These are phyloP conservation scores for Hymenoscyphus fraxineus DNA, from an alignment of 2,329 filamentous ascomycete species.

Conservation along the genomic window DNA sequence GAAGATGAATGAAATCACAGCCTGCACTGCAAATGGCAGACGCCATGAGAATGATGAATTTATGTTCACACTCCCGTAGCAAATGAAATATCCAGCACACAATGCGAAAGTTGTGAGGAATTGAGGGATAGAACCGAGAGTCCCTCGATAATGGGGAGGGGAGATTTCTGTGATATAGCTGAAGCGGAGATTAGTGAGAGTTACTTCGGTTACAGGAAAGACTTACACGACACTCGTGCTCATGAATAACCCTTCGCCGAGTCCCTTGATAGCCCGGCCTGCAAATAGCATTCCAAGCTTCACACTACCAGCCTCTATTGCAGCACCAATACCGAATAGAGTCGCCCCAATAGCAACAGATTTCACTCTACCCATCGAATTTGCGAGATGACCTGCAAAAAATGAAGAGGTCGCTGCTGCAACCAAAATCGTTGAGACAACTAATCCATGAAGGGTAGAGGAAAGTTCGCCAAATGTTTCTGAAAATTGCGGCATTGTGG, in stretches of 20 bases:
- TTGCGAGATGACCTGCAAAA: slow-evolving; percentile 52
- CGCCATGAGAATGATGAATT: slow-evolving; percentile 51
- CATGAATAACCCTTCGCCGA: slow-evolving; percentile 57
- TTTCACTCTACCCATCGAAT: slow-evolving; percentile 47
- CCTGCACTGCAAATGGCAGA: slow-evolving; percentile 50
- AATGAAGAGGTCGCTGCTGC: slow-evolving; percentile 55
- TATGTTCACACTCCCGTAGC: slow-evolving; percentile 51
- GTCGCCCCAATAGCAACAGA: slow-evolving; percentile 48
- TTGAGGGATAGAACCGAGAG: slow-evolving; percentile 50
- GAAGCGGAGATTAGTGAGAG: neutral
- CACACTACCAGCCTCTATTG: slow-evolving; percentile 47
- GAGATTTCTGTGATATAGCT: slow-evolving; percentile 59
- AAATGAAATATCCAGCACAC: slow-evolving; percentile 55
- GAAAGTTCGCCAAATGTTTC: slow-evolving; percentile 46
- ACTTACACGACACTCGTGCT: slow-evolving; percentile 50
- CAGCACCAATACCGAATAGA: slow-evolving; percentile 50
- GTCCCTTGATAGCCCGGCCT: slow-evolving; percentile 52
- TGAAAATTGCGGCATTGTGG: slow-evolving; percentile 45
- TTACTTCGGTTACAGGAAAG: neutral
- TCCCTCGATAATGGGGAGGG: slow-evolving; percentile 46
- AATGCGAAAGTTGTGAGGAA: slow-evolving; percentile 49
- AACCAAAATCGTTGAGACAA: slow-evolving; percentile 57
- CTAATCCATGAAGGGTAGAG: slow-evolving; percentile 51
- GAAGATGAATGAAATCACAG: slow-evolving; percentile 40
- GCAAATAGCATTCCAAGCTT: slow-evolving; percentile 50